phyloP scores from a whole-genome alignment of 352 stramenopile genomes.

The Phytopythium montanum region DNA sequence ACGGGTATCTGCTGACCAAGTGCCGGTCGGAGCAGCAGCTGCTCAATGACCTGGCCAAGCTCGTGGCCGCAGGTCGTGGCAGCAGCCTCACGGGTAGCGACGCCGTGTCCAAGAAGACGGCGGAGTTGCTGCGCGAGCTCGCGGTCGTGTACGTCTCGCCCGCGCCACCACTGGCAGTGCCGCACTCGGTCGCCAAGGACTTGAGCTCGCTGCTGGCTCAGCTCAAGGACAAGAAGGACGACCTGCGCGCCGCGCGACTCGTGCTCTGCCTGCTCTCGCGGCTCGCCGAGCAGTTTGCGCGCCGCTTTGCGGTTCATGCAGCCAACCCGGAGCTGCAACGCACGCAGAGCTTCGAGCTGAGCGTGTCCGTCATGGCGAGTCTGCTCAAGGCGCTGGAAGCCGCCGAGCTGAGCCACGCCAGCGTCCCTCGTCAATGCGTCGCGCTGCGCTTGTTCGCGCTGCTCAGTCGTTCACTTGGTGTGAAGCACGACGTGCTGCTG shows the following conservation, averaged over 20 bases:
- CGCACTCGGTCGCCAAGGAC: constrained; percentile 66
- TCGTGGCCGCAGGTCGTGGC: constrained; percentile 10
- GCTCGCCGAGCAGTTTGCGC: constrained; percentile 63
- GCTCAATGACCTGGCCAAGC: constrained; percentile 74
- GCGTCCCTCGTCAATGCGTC: constrained; percentile 39
- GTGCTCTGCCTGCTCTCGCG: constrained; percentile 59
- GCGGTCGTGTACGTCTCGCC: constrained; percentile 73
- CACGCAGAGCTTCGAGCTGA: constrained; percentile 47
- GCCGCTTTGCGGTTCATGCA: constrained; percentile 18
- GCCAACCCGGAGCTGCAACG: constrained; percentile 11
- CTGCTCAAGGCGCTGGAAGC: constrained; percentile 52
- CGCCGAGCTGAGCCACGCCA: constrained; percentile 41
- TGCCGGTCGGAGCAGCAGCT: constrained; percentile 76
- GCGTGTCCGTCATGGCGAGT: constrained; percentile 30
- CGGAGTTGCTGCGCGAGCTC: constrained; percentile 62
- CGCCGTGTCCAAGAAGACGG: constrained; percentile 65
- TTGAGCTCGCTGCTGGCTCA: constrained; percentile 54
- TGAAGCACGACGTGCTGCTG: constrained; percentile 42
- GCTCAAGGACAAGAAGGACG: constrained; percentile 78
- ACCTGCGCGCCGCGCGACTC: constrained; percentile 59
- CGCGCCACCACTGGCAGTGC: constrained; percentile 30
- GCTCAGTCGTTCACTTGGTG: constrained; percentile 40
- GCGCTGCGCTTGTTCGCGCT: constrained; percentile 59
- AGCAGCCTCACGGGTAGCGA: constrained; percentile 43
- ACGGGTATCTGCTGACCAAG: constrained; percentile 63